Evolutionary conservation across 177 flowering plant genomes (phyloP), one percentile per base, ranked within the genome.

Genomic region (Telopea speciosissima): DNA sequence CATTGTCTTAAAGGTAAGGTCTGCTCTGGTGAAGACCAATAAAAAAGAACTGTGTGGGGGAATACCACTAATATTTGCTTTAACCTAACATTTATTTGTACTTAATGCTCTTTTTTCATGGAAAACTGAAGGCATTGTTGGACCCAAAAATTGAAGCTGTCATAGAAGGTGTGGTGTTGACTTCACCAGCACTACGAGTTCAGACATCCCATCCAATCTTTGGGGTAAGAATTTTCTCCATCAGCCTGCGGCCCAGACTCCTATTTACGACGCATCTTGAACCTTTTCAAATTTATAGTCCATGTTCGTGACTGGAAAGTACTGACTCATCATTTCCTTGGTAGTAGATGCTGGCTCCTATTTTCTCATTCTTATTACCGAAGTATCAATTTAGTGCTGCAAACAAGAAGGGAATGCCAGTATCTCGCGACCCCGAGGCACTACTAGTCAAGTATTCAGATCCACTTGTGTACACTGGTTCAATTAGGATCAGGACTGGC

Each of bases 101-200:
- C 58, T 44, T 58, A 7, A 19, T 59, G 5, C 59, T 67, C 11
- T 45, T 33, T 24, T 67, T 62, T 13, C 23, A 64, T 62, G 68
- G 63, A 66, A 40, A 61, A 13, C 22, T 82, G 68, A 66, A 90
- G 98, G 87, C 91, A 12, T 78, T 78, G 66, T 82, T 91, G 59
- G 96, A 93, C 80, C 89, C 93, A 31, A 82, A 84, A 70, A 72
- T 88, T 36, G 86, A 82, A 75, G 73, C 73, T 16, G 67, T 79
- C 3, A 12, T 93, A 42, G 75, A 81, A 4, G 96, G 97, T 19
- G 72, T 89, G 0, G 83, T 90, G 25, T 54, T 89, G 71, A 91
- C 96, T 70, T 91, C 98, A 56, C 98, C 97, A 62, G 98, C 96
- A 25, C 82, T 90, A 8, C 87, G 94, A 73, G 92, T 93, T 71